phyloP scores from a whole-genome alignment of 495 filamentous ascomycete species.

The Poronia punctata region DNA sequence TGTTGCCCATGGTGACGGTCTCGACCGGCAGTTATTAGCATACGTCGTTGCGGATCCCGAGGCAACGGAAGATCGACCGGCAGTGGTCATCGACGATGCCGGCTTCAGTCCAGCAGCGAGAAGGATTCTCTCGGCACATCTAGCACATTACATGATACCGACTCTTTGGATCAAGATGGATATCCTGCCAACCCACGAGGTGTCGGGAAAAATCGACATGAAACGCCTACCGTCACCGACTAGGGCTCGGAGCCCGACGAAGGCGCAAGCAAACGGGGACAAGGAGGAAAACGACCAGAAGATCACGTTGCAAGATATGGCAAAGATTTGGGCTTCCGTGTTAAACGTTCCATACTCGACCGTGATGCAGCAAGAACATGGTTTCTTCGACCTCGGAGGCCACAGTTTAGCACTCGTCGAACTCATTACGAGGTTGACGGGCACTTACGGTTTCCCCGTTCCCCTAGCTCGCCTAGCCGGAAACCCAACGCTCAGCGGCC shows the following conservation, averaged over 20 bases:
- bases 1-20: conserved; percentile 55
- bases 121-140: conserved; percentile 43
- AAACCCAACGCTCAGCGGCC: conserved; percentile 53
- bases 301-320: conserved; percentile 49
- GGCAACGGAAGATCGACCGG: conserved; percentile 41
- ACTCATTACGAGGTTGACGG: conserved; percentile 50
- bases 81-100: conserved; percentile 49
- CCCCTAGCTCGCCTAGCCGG: conserved; percentile 56
- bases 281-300: conserved; percentile 35
- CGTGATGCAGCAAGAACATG: conserved; percentile 50
- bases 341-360: conserved; percentile 46
- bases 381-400: conserved; percentile 65
- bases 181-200: conserved; percentile 55
- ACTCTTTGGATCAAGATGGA: conserved; percentile 57
- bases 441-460: conserved; percentile 54
- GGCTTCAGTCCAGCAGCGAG: conserved; percentile 54
- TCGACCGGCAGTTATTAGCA: conserved; percentile 59
- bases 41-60: conserved; percentile 57
- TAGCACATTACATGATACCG: conserved; percentile 71
- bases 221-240: conserved; percentile 52
- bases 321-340: conserved; percentile 52
- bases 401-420: conserved; percentile 63
- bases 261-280: conserved; percentile 16
- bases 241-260: conserved; percentile 24
- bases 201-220: conserved; percentile 62